Conservation (phyloP, 306 rosid species). For the Sesbania bispinosa region DNA sequence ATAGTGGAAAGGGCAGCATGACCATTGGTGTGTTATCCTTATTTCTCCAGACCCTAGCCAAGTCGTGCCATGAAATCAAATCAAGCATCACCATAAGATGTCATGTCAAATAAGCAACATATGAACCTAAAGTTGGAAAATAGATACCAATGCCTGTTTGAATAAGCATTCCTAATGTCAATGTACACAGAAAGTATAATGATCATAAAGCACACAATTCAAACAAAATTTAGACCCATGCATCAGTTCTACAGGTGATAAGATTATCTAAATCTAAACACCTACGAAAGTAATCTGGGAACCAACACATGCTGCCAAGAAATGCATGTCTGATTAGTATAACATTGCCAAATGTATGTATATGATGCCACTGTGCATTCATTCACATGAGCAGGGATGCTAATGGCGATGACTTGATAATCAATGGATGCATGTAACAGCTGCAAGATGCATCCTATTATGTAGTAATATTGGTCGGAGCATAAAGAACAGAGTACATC, state of each 20-base stretch:
- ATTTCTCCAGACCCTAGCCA: slow-evolving; percentile 31
- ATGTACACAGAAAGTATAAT: slow-evolving; percentile 50
- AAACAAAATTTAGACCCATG: slow-evolving; percentile 60
- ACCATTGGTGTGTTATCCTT: slow-evolving; percentile 34
- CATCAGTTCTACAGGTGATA: slow-evolving; percentile 55
- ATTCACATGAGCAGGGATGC: slow-evolving; percentile 80
- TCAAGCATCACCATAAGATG: slow-evolving; percentile 33
- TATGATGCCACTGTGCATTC: slow-evolving; percentile 87
- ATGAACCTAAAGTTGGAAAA: slow-evolving; percentile 33
- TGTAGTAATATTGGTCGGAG: slow-evolving; percentile 64
- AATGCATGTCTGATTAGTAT: slow-evolving; percentile 74
- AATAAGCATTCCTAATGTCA: slow-evolving; percentile 53
- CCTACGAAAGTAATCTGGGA: slow-evolving; percentile 45
- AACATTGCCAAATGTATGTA: slow-evolving; percentile 84
- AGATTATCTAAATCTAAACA: slow-evolving; percentile 41
- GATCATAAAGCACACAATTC: slow-evolving; percentile 40
- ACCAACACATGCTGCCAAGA: slow-evolving; percentile 51
- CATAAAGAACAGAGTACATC: slow-evolving; percentile 94
- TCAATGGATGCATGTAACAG: slow-evolving; percentile 98
- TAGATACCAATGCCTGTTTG: slow-evolving; percentile 25
- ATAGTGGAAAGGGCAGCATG: slow-evolving; percentile 34
- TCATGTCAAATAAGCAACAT: slow-evolving; percentile 36
- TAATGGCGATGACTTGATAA: slow-evolving; percentile 88
- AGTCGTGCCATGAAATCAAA: slow-evolving; percentile 41
- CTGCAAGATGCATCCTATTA: slow-evolving; percentile 99